Percentiles rank a stretch among this genome's conserved stretches.
Conservation (phyloP, 768 basidiomycete species). For the Tylopilus plumbeoviolaceoides region DNA sequence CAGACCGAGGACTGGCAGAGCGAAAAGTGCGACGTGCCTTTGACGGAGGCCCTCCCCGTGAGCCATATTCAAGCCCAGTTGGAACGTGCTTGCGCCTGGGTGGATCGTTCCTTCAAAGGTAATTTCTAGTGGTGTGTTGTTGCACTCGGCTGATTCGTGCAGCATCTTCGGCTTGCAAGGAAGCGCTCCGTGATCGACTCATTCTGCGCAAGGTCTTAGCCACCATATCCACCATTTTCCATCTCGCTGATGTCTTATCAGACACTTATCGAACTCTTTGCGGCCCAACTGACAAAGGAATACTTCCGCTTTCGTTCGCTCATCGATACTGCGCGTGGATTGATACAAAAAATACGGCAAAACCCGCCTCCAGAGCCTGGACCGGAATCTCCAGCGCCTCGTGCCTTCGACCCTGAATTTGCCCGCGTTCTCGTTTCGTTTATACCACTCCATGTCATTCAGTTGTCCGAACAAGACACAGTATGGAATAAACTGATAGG, state of each 20-base stretch:
- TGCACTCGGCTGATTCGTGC: conserved; percentile 7
- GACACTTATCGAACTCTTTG: conserved; percentile 26
- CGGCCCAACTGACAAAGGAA: conserved; percentile 25
- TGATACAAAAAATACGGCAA: conserved; percentile 11
- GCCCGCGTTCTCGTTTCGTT: conserved; percentile 63
- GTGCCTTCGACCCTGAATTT: conserved; percentile 64
- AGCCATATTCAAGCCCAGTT: conserved; percentile 49
- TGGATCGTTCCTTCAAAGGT: conserved; percentile 46
- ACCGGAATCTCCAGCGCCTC: conserved; percentile 43
- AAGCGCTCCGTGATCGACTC: conserved; percentile 50
- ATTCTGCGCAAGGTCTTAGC: conserved; percentile 52
- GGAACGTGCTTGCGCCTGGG: conserved; percentile 61
- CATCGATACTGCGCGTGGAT: conserved; percentile 16
- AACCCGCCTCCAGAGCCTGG: conserved; percentile 36
- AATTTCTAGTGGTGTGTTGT: neutral
- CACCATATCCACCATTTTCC: neutral
- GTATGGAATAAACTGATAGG: conserved; percentile 50
- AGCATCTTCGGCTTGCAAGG: conserved; percentile 49
- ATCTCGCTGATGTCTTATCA: conserved; percentile 10
- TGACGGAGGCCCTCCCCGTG: conserved; percentile 62
- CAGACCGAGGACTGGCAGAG: conserved; percentile 88
- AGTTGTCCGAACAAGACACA: conserved; percentile 42
- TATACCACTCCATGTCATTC: conserved; percentile 63
- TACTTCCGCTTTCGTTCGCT: conserved; percentile 19
- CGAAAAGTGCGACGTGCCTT: conserved; percentile 79